phyloP scores from a whole-genome alignment of 208 protist species.

The Wallacemonas sp. region DNA sequence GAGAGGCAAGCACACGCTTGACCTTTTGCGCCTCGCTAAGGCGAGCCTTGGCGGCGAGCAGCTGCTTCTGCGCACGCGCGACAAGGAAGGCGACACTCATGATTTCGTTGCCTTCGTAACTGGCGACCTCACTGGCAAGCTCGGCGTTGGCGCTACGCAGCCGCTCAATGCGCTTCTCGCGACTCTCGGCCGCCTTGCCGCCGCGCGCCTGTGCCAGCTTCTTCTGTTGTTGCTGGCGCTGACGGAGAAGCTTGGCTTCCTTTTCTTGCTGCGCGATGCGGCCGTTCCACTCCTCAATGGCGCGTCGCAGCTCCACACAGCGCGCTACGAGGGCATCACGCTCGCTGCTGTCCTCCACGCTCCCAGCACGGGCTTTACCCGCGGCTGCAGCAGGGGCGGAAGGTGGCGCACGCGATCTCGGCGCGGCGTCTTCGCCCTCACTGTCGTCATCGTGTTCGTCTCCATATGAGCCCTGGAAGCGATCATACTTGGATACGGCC shows the following conservation, averaged over 20 bases:
- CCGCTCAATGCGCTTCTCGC: conserved; percentile 14
- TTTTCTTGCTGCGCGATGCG: conserved; percentile 24
- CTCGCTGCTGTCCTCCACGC: not conserved
- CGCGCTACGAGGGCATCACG: conserved; percentile 29
- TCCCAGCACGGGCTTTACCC: too few relatives aligned
- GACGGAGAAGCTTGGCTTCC: not conserved
- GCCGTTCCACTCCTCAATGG: conserved; percentile 28
- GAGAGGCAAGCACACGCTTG: conserved; percentile 38
- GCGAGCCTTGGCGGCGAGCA: conserved; percentile 30
- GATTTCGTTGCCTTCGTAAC: conserved; percentile 25
- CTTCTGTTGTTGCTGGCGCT: not conserved
- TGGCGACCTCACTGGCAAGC: conserved; percentile 23
- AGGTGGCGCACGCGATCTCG: not conserved
- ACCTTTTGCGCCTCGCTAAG: conserved; percentile 38
- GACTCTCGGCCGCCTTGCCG: not conserved
- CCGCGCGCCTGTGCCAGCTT: conserved; percentile 6
- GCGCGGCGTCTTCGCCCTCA: too few relatives aligned
- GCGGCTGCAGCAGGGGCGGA: not conserved
- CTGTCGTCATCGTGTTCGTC: not conserved
- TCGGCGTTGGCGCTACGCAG: conserved; percentile 32
- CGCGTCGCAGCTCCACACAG: conserved; percentile 18
- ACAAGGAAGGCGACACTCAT: conserved; percentile 38
- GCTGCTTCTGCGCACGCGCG: conserved; percentile 38
- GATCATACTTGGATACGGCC: not conserved
- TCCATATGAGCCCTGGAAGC: not conserved